Base-by-base conservation (phyloP, 805 yeast species). In the Metschnikowia colocasiae region DNA sequence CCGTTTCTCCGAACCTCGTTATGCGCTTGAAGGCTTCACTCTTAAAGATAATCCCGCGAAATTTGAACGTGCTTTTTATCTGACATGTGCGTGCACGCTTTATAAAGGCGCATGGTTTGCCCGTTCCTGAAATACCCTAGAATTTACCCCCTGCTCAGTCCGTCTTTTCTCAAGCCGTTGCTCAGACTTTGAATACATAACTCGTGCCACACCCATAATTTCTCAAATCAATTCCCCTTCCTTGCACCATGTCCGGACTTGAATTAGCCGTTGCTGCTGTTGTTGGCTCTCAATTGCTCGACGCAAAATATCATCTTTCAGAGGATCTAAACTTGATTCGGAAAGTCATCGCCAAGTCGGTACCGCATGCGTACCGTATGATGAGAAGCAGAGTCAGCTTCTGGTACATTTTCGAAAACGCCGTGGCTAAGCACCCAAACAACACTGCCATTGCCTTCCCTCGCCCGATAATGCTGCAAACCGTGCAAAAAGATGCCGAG, bases 331-430 rank as follows among this genome's bases (percentile, higher is more conserved):
- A 69, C 42, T 65, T 83, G 25, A 67, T 72, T 9, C 77, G 78
- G 15, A 73, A 69, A 39, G 73, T 75, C 26, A 48, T 76, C 12
- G 58, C 64, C 27, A 60, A 64, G 27, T 75, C 75, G 3, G 47
- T 71, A 10, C 73, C 73, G 2, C 82, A 74, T 54, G 62, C 69
- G 8, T 64, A 64, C 54, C 60, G 60, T 42, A 56, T 62, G 12
- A 59, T 59, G 33, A 57, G 72, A 22, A 73, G 73, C 33, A 68
- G 63, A 46, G 79, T 83, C 44, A 82, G 83, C 56, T 76, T 77
- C 57, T 89, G 94, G 90, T 83, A 87, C 61, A 54, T 67, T 15
- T 80, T 89, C 55, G 95, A 85, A 55, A 53, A 66, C 23, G 65
- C 76, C n/a, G 90, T 75, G 3, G 46, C 59, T 22, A 62, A 65